phyloP scores from a whole-genome alignment of 495 filamentous ascomycete species.

The Peziza echinospora region DNA sequence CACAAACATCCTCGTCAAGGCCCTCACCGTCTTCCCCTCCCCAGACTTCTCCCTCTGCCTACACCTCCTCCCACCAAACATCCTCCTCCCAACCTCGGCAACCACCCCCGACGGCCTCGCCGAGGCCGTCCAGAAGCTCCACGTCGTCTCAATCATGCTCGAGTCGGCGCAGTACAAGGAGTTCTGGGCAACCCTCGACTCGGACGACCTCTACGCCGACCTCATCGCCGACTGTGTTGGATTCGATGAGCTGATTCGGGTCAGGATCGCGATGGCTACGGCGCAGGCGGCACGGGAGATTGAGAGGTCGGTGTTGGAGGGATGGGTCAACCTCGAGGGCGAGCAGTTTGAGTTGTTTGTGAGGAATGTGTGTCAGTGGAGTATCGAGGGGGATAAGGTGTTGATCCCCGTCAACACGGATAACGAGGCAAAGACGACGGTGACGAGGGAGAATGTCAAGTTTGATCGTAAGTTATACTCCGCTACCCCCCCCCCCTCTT shows the following conservation, averaged over 20 bases:
- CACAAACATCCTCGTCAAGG: slow-evolving; percentile 96
- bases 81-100: slow-evolving; percentile 32
- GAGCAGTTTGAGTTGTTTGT: slow-evolving; percentile 61
- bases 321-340: slow-evolving; percentile 63
- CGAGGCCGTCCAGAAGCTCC: slow-evolving; percentile 80
- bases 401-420: slow-evolving; percentile 81
- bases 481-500: neutral
- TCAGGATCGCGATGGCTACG: slow-evolving; percentile 74
- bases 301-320: slow-evolving; percentile 49
- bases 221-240: slow-evolving; percentile 80
- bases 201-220: slow-evolving; percentile 90
- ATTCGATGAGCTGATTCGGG: slow-evolving; percentile 89
- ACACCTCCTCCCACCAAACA: slow-evolving; percentile 67
- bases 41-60: slow-evolving; percentile 87
- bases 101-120: slow-evolving; percentile 36
- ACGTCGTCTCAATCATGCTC: slow-evolving; percentile 61
- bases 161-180: slow-evolving; percentile 62
- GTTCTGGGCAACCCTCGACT: slow-evolving; percentile 87
- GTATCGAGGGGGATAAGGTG: slow-evolving; percentile 41
- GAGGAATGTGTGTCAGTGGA: slow-evolving; percentile 69
- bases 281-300: slow-evolving; percentile 77
- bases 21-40: slow-evolving; percentile 89
- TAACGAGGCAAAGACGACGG: slow-evolving; percentile 92
- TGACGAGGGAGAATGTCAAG: slow-evolving; percentile 88
- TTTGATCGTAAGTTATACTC: slow-evolving; percentile 53